phyloP scores from a whole-genome alignment of 306 rosid genomes.

The Cicer cuneatum region DNA sequence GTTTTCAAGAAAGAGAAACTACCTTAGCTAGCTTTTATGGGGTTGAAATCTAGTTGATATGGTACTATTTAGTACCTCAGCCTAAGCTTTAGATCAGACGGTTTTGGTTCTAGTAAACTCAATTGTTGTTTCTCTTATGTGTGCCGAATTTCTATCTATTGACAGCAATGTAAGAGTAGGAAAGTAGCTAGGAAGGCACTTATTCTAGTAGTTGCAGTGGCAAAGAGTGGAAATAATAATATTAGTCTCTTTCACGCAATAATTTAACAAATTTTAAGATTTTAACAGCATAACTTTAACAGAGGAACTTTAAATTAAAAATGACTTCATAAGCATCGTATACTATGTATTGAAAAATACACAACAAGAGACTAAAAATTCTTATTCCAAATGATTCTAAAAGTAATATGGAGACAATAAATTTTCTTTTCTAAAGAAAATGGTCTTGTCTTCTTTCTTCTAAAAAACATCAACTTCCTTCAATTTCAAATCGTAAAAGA shows the following conservation, averaged over 20 bases:
- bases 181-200: conserved; percentile 41
- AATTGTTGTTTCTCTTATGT: conserved; percentile 39
- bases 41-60: conserved; percentile 40
- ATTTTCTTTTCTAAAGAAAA: conserved; percentile 14
- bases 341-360: conserved; percentile 6
- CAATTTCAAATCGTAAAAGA: conserved; percentile 24
- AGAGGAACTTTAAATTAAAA: conserved; percentile 9
- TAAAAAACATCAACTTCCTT: conserved; percentile 28
- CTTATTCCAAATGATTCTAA: conserved; percentile 7
- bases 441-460: conserved; percentile 18
- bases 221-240: conserved; percentile 28
- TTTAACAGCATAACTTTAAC: neutral
- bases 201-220: conserved; percentile 32
- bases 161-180: conserved; percentile 42
- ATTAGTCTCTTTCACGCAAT: conserved; percentile 21
- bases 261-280: conserved; percentile 21
- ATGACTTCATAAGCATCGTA: conserved; percentile 22
- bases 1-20: conserved; percentile 32
- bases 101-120: conserved; percentile 47
- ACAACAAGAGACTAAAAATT: conserved; percentile 6
- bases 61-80: conserved; percentile 8
- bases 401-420: conserved; percentile 5
- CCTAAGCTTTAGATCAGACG: conserved; percentile 44
- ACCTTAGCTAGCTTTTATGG: conserved; percentile 27
- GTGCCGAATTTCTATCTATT: conserved; percentile 40